Evolutionary conservation across 2,329 filamentous ascomycete genomes (phyloP), one percentile per base, ranked within the genome.

Genomic region (Thermothelomyces thermophilus): DNA sequence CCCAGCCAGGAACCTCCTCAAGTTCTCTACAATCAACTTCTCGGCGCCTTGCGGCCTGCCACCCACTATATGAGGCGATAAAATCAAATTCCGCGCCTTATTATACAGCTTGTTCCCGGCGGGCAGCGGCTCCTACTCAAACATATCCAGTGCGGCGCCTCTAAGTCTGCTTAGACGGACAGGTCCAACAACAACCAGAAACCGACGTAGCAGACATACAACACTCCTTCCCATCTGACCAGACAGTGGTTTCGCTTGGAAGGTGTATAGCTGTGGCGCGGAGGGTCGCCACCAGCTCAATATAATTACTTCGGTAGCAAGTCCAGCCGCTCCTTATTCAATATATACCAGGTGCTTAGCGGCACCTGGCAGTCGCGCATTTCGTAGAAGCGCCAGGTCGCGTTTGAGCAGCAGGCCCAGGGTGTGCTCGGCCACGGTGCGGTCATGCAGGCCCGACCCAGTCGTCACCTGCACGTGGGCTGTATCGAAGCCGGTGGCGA

Each of bases 391-490:
- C 75, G 71, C 30, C 80, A 71, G 0, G 78, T 77, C 52, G 75
- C 71, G 53, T 64, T 70, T n/a, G 42, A 82, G 73, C 5, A 82
- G 68, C 14, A 84, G 65, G 22, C 75, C 81, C 2, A 84, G 70
- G 1, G 80, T 68, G 64, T 84, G 81, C 68, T 84, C 81, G 53
- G 81, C 79, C 43, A 84, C 81, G 30, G 80, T 82, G 63, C 73
- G 70, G 64, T 84, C 80, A 67, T 84, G 80, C 41, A 83, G 69
- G 20, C 81, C 80, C 1, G 77, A 81, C 19, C 81, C 81, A 11
- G 80, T 83, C 36, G 77, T 80, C 46, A 84, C 67, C 14, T 57
- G 57, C 41, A 80, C 68, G 46, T 68, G 68, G 47, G 69, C 62
- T 9, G 70, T 58, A 60, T 80, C 74, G 64, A 84, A 84, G 49